Evolutionary conservation across 2,329 filamentous ascomycete genomes (phyloP), one percentile per base, ranked within the genome.

Genomic region (Byssothecium circinans): DNA sequence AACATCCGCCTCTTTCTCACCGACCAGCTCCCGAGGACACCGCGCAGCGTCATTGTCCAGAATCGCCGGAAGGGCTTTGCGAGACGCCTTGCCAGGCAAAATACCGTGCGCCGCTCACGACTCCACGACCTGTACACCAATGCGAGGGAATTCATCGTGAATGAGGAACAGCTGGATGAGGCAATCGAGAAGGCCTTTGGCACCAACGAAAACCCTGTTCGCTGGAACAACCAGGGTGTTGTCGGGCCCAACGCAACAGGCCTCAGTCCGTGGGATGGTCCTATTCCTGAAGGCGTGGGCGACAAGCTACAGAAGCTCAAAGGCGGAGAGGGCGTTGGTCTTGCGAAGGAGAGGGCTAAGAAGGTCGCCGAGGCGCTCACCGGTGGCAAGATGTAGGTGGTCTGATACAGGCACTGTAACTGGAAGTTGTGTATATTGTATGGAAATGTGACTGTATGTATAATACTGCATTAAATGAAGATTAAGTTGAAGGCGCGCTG

Each of bases 101-200:
- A 78, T 35, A 78, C 84, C 48, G 77, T 79, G 43, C 82, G 87
- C 41, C 79, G 82, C 51, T 83, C 92, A 56, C 81, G 86, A 14
- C 74, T 99, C 23, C 89, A 96, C 72, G 85, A 89, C 49, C 81
- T 99, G 11, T 99, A 99, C 74, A 88, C 94, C 75, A 88, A 91
- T 60, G 91, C 94, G 4, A 82, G 87, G 20, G 77, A 83, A 32
- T 99, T 97, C 74, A 96, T 99, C 66, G 85, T 90, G 15, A 85
- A 81, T 19, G 91, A 95, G 68, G 75, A 80, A 41, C 86, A 95
- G 68, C 81, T 99, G 27, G 81, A 88, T 58, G 77, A 78, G 14
- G 81, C 84, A 56, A 85, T 96, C 47, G 87, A 95, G 18, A 74
- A 79, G 53, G 78, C 86, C n/a, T 99, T 96, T 73, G 80, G 83